Conservation (phyloP, 257 asterid species). For the Mentha longifolia region DNA sequence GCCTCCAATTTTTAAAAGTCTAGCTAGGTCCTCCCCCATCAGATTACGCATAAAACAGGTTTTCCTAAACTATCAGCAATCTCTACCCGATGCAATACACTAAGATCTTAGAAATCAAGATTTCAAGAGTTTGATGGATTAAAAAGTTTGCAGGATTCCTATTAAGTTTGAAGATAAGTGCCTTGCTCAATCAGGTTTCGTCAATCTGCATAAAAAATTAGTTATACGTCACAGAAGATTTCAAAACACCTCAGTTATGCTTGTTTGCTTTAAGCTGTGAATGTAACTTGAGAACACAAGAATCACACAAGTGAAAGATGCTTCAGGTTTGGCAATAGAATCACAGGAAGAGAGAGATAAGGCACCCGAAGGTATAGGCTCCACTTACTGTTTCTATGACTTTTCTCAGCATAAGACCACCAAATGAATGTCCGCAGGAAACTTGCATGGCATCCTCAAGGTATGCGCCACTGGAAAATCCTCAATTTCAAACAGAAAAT, state of each 20-base stretch:
- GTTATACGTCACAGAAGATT: neutral
- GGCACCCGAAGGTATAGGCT: constrained; percentile 26
- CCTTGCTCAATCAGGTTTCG: constrained; percentile 23
- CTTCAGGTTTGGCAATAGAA: constrained; percentile 17
- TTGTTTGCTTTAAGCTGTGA: constrained; percentile 20
- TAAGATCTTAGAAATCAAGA: too few species aligned
- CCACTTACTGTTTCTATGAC: constrained; percentile 82
- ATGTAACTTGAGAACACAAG: constrained; percentile 9
- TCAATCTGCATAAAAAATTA: neutral
- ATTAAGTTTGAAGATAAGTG: constrained; percentile 25
- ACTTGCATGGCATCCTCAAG: constrained; percentile 95
- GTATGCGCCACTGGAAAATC: constrained; percentile 75
- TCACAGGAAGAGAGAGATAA: constrained; percentile 11
- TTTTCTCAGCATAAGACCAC: constrained; percentile 87
- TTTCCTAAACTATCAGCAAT: neutral
- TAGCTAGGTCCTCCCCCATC: constrained; percentile 6
- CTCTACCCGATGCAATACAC: too few species aligned
- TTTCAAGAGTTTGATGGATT: too few species aligned
- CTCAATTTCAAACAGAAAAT: constrained; percentile 39
- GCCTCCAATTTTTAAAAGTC: constrained; percentile 12
- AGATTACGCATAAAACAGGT: constrained; percentile 2
- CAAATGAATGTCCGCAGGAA: constrained; percentile 98
- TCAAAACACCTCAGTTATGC: constrained; percentile 22
- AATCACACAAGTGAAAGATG: constrained; percentile 18
- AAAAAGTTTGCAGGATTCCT: constrained; percentile 12